Percentiles rank a stretch among this genome's conserved stretches.
These are phyloP conservation scores for Aspergillus sclerotialis DNA, from an alignment of 2,329 filamentous ascomycete species.

Conservation along the genomic window DNA sequence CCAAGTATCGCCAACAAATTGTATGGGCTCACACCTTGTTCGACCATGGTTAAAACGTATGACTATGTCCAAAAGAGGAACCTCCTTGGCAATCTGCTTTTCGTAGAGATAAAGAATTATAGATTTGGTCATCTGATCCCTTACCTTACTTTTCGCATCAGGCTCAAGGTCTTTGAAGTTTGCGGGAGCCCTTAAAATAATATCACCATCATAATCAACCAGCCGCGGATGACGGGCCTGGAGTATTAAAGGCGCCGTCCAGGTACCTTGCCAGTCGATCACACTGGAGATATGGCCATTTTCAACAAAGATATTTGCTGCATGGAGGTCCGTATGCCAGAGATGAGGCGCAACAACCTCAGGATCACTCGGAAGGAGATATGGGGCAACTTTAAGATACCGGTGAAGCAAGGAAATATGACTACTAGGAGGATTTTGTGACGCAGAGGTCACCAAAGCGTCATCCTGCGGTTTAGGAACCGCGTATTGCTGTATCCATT, in stretches of 20 bases:
- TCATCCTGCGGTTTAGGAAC: conserved; percentile 13
- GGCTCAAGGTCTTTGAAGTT: conserved; percentile 16
- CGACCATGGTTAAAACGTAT: conserved; percentile 12
- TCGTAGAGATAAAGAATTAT: conserved; percentile 17
- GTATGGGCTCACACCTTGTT: conserved; percentile 11
- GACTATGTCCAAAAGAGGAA: conserved; percentile 9
- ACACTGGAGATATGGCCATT: conserved; percentile 29
- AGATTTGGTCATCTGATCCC: conserved; percentile 13
- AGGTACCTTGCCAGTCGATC: conserved; percentile 38
- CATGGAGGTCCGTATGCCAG: conserved; percentile 35
- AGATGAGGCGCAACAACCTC: conserved; percentile 22
- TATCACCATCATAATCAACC: conserved; percentile 18
- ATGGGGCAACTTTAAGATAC: conserved; percentile 23
- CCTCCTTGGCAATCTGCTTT: conserved; percentile 8
- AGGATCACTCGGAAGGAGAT: conserved; percentile 21
- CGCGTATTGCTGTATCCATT: conserved; percentile 26
- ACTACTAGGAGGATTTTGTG: conserved; percentile 21
- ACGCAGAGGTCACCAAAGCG: conserved; percentile 14
- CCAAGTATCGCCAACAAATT: conserved; percentile 17
- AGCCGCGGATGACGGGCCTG: conserved; percentile 15
- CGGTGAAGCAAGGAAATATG: conserved; percentile 28
- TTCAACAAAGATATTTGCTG: conserved; percentile 33
- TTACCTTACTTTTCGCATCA: conserved; percentile 8
- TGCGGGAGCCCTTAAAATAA: conserved; percentile 16
- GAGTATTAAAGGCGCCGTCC: conserved; percentile 19